Percentiles rank a stretch among this genome's conserved stretches.
These are phyloP conservation scores for Penicillium sclerotiorum DNA, from an alignment of 2,329 filamentous ascomycete species.

Conservation along the genomic window DNA sequence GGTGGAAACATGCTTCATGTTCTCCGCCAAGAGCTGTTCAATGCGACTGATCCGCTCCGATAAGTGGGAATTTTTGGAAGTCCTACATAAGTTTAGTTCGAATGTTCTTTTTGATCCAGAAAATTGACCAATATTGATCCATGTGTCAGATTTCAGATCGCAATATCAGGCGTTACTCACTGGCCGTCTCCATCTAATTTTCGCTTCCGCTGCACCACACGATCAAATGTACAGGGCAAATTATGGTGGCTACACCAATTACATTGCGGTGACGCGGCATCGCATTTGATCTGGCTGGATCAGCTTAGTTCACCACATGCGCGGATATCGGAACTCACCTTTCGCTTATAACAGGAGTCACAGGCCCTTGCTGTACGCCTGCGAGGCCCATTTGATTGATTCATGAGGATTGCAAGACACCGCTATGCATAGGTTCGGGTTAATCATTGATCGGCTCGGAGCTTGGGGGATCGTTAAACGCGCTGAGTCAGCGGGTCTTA, in stretches of 20 bases:
- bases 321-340: slow-evolving; percentile 37
- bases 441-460: neutral
- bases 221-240: slow-evolving; percentile 51
- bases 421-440: too few relatives aligned
- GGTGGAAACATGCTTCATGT: slow-evolving; percentile 26
- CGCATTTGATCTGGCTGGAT: slow-evolving; percentile 54
- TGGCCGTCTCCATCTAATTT: slow-evolving; percentile 27
- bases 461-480: neutral
- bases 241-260: slow-evolving; percentile 56
- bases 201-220: slow-evolving; percentile 32
- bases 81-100: slow-evolving; percentile 13
- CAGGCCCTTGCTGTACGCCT: slow-evolving; percentile 46
- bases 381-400: slow-evolving; percentile 24
- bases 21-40: slow-evolving; percentile 41
- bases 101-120: too few relatives aligned
- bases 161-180: too few relatives aligned
- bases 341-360: slow-evolving; percentile 54
- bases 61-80: slow-evolving; percentile 31
- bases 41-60: slow-evolving; percentile 46
- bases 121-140: too few relatives aligned
- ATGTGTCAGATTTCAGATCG: too few relatives aligned
- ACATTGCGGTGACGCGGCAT: slow-evolving; percentile 47
- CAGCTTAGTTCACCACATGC: neutral
- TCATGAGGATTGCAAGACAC: too few relatives aligned
- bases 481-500: slow-evolving; percentile 23